Percentiles rank a stretch among this genome's conserved stretches.
These are phyloP conservation scores for Forsythia suspensa DNA, from an alignment of 257 asterid species.

Conservation along the genomic window DNA sequence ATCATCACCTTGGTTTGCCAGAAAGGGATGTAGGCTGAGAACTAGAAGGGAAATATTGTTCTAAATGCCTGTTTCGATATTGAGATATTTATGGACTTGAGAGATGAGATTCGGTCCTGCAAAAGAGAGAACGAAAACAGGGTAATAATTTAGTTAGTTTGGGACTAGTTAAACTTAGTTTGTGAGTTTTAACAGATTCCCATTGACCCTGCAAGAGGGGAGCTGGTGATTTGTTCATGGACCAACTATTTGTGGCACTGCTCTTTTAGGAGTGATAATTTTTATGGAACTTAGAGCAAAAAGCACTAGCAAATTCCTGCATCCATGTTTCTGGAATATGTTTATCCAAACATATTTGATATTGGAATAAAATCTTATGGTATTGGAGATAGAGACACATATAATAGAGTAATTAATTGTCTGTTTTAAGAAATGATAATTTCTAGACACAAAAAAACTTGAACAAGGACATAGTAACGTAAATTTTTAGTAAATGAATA, in stretches of 20 bases:
- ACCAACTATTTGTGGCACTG: background rate
- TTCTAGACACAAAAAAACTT: background rate
- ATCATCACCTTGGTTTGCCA: background rate
- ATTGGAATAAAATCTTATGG: background rate
- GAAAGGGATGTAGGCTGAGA: background rate
- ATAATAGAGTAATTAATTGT: background rate
- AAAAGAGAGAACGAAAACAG: background rate
- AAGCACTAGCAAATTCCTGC: background rate
- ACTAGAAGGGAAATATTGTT: background rate
- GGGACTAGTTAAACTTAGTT: background rate
- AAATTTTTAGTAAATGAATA: background rate
- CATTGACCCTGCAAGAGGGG: background rate
- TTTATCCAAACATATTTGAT: background rate
- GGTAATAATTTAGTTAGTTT: background rate
- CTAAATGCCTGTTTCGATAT: background rate
- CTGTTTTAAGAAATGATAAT: background rate
- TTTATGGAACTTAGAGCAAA: background rate
- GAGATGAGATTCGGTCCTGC: background rate
- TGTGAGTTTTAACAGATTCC: background rate
- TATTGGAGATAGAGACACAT: background rate
- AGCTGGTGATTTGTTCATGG: background rate
- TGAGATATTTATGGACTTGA: background rate
- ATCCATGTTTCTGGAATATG: background rate
- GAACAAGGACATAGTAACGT: background rate
- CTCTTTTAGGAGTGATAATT: background rate